These are phyloP conservation scores for Carnegiea gigantea DNA, from an alignment of 179 eudicot genomes.

Conservation along the genomic window DNA sequence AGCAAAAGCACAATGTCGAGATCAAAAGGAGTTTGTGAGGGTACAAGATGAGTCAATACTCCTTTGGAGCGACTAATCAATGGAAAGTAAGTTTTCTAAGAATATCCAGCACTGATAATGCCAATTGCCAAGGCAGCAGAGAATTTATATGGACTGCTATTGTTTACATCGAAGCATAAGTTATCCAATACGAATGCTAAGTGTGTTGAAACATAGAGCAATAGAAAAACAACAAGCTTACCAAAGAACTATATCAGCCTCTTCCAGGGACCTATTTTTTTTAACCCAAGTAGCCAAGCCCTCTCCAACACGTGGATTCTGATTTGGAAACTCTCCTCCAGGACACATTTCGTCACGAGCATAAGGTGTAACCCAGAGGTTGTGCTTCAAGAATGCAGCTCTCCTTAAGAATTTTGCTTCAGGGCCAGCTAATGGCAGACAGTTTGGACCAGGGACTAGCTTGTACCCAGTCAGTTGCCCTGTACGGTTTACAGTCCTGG, in stretches of 20 bases:
- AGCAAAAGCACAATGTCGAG: too few relatives aligned
- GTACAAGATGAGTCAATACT: too few relatives aligned
- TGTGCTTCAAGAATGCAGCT: conserved; percentile 96
- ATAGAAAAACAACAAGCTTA: conserved; percentile 27
- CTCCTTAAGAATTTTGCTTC: conserved; percentile 88
- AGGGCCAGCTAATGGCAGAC: conserved; percentile 51
- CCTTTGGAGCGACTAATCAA: too few relatives aligned
- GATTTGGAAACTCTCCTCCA: conserved; percentile 99
- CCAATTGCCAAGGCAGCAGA: background rate
- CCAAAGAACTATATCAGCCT: conserved; percentile 93
- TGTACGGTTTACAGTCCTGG: conserved; percentile 51
- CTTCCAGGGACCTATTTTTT: conserved; percentile 82
- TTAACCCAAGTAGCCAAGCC: conserved; percentile 95
- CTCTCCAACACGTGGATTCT: conserved; percentile 95
- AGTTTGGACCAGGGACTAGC: conserved; percentile 48
- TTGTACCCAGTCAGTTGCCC: conserved; percentile 56
- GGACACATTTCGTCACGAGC: conserved; percentile 80
- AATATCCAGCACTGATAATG: background rate
- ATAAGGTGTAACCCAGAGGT: conserved; percentile 89
- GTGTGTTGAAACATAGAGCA: too few relatives aligned
- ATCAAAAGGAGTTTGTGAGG: too few relatives aligned
- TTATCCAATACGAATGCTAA: background rate
- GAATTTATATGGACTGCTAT: background rate
- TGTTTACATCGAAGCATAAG: background rate
- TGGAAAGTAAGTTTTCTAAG: too few relatives aligned